These are phyloP conservation scores for Cydonia oblonga DNA, from an alignment of 331 rosid species.

Conservation along the genomic window DNA sequence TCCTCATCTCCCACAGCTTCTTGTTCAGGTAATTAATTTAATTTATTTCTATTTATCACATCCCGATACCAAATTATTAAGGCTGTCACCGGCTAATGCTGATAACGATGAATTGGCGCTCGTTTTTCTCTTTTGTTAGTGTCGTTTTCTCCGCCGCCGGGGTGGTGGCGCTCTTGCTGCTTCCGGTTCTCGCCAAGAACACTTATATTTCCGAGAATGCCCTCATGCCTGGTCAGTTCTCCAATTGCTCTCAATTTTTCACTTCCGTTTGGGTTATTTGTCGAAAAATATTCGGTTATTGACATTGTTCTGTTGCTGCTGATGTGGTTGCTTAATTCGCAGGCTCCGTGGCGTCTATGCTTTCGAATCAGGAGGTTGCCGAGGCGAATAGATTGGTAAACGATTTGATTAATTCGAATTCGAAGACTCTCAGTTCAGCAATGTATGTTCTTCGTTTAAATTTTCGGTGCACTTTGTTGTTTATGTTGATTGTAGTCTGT, in stretches of 20 bases:
- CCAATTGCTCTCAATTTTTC: background rate
- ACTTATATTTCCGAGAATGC: slow-evolving; percentile 91
- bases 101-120: background rate
- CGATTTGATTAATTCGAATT: slow-evolving; percentile 32
- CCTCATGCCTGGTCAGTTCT: slow-evolving; percentile 71
- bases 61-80: too few species aligned
- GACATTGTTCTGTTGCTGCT: background rate
- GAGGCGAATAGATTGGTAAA: slow-evolving; percentile 54
- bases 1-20: slow-evolving; percentile 64
- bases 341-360: slow-evolving; percentile 78
- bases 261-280: background rate
- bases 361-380: slow-evolving; percentile 50
- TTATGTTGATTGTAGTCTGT: background rate
- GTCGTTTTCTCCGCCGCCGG: slow-evolving; percentile 59
- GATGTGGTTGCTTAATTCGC: background rate
- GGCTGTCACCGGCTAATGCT: background rate
- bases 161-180: slow-evolving; percentile 61
- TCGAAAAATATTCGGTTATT: background rate
- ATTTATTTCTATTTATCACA: background rate
- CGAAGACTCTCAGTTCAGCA: slow-evolving; percentile 18
- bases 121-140: slow-evolving; percentile 25
- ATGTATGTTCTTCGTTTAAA: slow-evolving; percentile 25
- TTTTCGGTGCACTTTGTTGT: background rate
- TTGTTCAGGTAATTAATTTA: slow-evolving; percentile 41
- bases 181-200: slow-evolving; percentile 81